phyloP scores from a whole-genome alignment of 169 alveolate species.

The Toxoplasma gondii region DNA sequence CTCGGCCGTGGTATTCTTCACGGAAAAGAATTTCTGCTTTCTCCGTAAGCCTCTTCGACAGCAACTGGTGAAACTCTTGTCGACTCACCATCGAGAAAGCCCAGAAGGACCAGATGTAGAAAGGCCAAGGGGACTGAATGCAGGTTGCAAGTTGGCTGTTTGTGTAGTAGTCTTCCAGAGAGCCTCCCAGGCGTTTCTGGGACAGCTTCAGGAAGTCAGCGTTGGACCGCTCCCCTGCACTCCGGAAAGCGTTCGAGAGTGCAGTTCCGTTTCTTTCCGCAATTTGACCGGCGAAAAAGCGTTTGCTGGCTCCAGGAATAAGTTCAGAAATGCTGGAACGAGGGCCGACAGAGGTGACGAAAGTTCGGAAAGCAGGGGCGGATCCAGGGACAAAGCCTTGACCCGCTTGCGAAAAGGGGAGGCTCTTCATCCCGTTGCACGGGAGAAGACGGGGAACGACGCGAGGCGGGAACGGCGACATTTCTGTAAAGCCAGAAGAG shows the following conservation, averaged over 20 bases:
- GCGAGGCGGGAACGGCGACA: slow-evolving; percentile 33
- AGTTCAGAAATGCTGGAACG: neutral
- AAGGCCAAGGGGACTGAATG: slow-evolving; percentile 76
- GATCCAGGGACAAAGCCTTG: neutral
- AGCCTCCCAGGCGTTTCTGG: slow-evolving; percentile 66
- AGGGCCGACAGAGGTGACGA: neutral
- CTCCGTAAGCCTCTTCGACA: too few species aligned
- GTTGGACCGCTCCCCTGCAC: neutral
- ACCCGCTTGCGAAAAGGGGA: neutral
- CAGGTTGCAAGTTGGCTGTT: slow-evolving; percentile 75
- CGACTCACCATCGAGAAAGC: slow-evolving; percentile 34
- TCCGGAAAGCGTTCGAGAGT: neutral
- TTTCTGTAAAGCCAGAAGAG: neutral
- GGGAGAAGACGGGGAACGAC: neutral
- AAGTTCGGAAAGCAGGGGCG: too few species aligned
- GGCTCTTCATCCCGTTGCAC: neutral
- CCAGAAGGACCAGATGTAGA: slow-evolving; percentile 79
- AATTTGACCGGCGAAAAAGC: neutral
- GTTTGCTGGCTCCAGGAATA: neutral
- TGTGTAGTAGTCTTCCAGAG: slow-evolving; percentile 76
- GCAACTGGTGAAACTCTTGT: too few species aligned
- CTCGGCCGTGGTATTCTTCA: too few species aligned
- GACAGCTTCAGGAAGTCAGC: slow-evolving; percentile 37
- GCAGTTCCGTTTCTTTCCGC: neutral
- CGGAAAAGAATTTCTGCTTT: too few species aligned